phyloP scores from a whole-genome alignment of 1,139 yeast species.

The Candida buenavistaensis region DNA sequence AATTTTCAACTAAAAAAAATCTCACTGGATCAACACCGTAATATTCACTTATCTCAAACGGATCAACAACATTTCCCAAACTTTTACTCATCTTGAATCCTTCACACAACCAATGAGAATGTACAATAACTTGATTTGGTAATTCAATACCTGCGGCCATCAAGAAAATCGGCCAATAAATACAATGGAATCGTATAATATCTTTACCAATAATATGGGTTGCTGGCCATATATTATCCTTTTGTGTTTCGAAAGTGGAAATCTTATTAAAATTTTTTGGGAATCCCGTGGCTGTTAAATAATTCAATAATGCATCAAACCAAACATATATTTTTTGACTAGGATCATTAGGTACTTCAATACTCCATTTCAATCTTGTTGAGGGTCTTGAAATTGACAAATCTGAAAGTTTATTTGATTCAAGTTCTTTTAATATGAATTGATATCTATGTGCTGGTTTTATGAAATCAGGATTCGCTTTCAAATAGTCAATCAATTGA shows the following conservation, averaged over 20 bases:
- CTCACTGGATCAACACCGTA: slow-evolving; percentile 77
- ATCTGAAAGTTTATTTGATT: slow-evolving; percentile 51
- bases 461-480: slow-evolving; percentile 56
- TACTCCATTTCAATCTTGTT: slow-evolving; percentile 82
- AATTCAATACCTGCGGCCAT: slow-evolving; percentile 75
- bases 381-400: slow-evolving; percentile 84
- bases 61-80: slow-evolving; percentile 94
- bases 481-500: slow-evolving; percentile 48
- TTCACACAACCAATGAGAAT: slow-evolving; percentile 90
- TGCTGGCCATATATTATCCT: slow-evolving; percentile 52
- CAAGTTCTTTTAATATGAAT: slow-evolving; percentile 61
- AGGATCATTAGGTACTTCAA: slow-evolving; percentile 79
- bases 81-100: slow-evolving; percentile 95
- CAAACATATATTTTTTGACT: slow-evolving; percentile 88
- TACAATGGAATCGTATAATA: slow-evolving; percentile 81
- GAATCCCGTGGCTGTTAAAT: slow-evolving; percentile 73
- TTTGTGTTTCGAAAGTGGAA: slow-evolving; percentile 12
- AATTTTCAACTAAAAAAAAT: slow-evolving; percentile 74
- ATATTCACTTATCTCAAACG: slow-evolving; percentile 55
- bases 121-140: slow-evolving; percentile 80
- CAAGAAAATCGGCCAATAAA: slow-evolving; percentile 92
- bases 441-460: slow-evolving; percentile 59
- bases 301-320: slow-evolving; percentile 93
- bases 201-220: slow-evolving; percentile 92
- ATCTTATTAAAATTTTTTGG: slow-evolving; percentile 26